Evolutionary conservation across 2,329 filamentous ascomycete species (phyloP).

Genomic region (Fusarium sp.): DNA sequence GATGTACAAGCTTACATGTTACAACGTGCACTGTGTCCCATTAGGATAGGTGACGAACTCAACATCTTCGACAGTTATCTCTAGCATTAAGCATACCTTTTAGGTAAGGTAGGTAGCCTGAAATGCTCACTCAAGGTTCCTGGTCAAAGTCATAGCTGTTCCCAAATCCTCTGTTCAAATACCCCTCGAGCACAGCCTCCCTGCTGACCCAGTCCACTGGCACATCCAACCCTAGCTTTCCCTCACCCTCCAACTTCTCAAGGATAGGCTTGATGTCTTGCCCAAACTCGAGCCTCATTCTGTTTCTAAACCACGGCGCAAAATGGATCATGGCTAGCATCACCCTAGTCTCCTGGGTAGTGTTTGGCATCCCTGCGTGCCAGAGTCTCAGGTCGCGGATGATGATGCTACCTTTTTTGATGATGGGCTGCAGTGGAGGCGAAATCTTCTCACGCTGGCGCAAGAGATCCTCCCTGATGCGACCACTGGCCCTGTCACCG

Average conservation of each 20-base stretch:
- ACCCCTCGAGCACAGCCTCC: constrained; percentile 57
- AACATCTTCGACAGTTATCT: background rate
- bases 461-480: constrained; percentile 58
- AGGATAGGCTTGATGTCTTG: constrained; percentile 62
- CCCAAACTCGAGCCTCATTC: constrained; percentile 66
- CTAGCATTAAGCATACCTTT: background rate
- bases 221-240: constrained; percentile 57
- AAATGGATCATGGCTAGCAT: constrained; percentile 74
- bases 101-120: background rate
- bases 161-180: constrained; percentile 68
- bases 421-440: constrained; percentile 61
- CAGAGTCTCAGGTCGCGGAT: constrained; percentile 71
- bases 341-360: constrained; percentile 60
- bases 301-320: constrained; percentile 67
- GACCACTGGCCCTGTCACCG: constrained; percentile 64
- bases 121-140: constrained; percentile 35
- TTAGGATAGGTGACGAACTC: background rate
- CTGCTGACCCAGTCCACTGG: constrained; percentile 61
- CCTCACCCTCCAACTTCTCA: constrained; percentile 54
- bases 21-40: background rate
- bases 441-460: constrained; percentile 51
- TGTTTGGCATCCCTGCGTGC: constrained; percentile 74
- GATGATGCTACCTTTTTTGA: constrained; percentile 67
- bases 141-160: constrained; percentile 74
- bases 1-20: background rate